Evolutionary conservation across 2,329 filamentous ascomycete genomes (phyloP), one percentile per base, ranked within the genome.

Genomic region (Alternaria sp.): DNA sequence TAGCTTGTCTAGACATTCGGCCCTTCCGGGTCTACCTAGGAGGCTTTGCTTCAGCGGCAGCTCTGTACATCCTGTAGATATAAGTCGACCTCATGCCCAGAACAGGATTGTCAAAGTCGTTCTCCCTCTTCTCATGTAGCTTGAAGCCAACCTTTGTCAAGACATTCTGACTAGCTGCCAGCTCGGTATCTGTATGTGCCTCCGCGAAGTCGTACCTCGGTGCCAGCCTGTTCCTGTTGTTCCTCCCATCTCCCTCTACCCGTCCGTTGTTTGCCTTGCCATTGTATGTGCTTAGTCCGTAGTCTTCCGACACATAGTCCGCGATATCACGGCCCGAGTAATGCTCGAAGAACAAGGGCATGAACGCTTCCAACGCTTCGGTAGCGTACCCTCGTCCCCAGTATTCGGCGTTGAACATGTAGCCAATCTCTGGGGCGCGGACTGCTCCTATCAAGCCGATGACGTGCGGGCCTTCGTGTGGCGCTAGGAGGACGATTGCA

Each of bases 131-230:
- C 68, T 83, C 82, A 46, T 82, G 82, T 40, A 82, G 70, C 68
- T 79, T 77, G 66, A 90, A 88, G 1, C 88, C 88, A 13, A 73
- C 77, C 72, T 90, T 90, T 51, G 74, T 69, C 58, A 91, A 67
- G 8, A 92, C 86, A 4, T 82, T 82, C 61, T 84, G 83, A 68
- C 89, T 91, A 4, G 80, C 81, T 8, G 62, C 59, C 69, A 91
- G 90, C 12, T 75, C 72, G 1, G 74, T 74, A 40, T 86, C 82
- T 10, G 86, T 85, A 7, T 86, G 74, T 1, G 86, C 82, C 64
- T 81, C 79, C 19, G 82, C 69, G 57, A 79, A 77, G 8, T 67
- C 65, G 26, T 58, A 63, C 49, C 51, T 45, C 17, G 61, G 61
- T 21, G 61, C 61, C n/a, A 62, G 26, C 19, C 13, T 44, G 26